Base-by-base conservation (phyloP, 345 rosid species). In the Rhizophora mangle region DNA sequence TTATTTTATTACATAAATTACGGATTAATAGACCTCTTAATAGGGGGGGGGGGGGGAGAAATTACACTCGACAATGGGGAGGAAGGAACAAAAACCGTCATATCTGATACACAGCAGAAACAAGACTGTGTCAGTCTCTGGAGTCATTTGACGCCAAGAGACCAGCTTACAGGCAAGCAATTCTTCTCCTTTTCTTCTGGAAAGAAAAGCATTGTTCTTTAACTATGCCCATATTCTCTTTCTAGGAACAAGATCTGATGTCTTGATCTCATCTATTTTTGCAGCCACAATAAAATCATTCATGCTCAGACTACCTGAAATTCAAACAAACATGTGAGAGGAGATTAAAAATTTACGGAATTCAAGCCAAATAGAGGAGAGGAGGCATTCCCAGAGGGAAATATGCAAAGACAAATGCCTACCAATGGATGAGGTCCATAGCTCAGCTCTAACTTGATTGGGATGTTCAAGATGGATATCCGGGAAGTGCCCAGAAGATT, bases 241-340 rank as follows among this genome's bases (percentile, higher is more conserved):
- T 72, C 80, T 82, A 4, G 94, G 86, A 39, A 75, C 88, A 60
- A 95, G 96, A 84, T 95, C 99, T 20, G 96, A 87, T 70, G 96
- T 92, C 81, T 83, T 92, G 54, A 95, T 87, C 63, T 62, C 79
- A 74, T 95, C 97, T 19, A 95, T 80, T 73, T 95, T 95, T 36
- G 97, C 92, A 26, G 99, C 99, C 26, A 92, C 71, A 16, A 92
- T 86, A 82, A 92, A 92, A 75, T 95, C 97, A 21, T 92, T 95
- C 89, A 90, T 78, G 78, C 93, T 90, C 74, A 95, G 74, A 19
- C 99, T 96, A 39, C 97, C 96, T 91, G 87, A 77, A 76, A 31
- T 24, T 52, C 27, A 37, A 63, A 27, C 19, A 16, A 22, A 22
- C 1, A n/a, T 55, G 15, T 22, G 6, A 55, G 49, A 3, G 49